Percentiles rank a stretch among this genome's conserved stretches.
phyloP scores from a whole-genome alignment of 2,329 filamentous ascomycete species.

The Fusarium haematococcum region DNA sequence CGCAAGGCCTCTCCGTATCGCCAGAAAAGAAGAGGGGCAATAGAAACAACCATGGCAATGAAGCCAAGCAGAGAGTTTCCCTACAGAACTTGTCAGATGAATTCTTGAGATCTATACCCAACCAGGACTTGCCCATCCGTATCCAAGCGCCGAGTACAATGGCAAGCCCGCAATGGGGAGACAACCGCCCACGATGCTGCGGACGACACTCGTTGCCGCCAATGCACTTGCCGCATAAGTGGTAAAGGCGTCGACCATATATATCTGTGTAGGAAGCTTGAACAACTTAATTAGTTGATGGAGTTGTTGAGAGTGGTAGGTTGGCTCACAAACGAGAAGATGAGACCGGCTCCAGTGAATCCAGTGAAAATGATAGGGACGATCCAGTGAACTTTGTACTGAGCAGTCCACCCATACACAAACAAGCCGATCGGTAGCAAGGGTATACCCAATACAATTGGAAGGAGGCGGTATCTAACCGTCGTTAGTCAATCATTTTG shows the following conservation, averaged over 20 bases:
- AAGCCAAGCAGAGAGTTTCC: slow-evolving; percentile 16
- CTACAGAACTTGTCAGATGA: background rate
- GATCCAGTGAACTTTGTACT: slow-evolving; percentile 21
- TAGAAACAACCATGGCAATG: slow-evolving; percentile 1
- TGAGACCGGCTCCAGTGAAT: slow-evolving; percentile 8
- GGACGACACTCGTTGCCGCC: slow-evolving; percentile 15
- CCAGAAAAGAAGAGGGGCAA: slow-evolving; percentile 15
- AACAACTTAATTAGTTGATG: background rate
- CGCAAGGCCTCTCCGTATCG: slow-evolving; percentile 7
- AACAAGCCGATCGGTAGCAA: background rate
- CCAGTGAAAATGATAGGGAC: slow-evolving; percentile 22
- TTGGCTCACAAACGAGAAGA: slow-evolving; percentile 16
- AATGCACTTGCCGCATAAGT: slow-evolving; percentile 18
- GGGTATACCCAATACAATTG: background rate
- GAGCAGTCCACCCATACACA: slow-evolving; percentile 10
- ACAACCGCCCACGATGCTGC: slow-evolving; percentile 13
- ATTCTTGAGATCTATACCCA: background rate
- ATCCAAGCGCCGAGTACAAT: slow-evolving; percentile 12
- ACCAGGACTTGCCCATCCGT: background rate
- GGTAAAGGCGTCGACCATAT: slow-evolving; percentile 18
- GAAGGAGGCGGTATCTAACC: slow-evolving; percentile 7
- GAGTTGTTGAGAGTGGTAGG: rapidly evolving
- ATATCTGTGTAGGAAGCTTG: slow-evolving; percentile 17
- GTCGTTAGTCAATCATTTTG: background rate
- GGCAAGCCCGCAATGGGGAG: slow-evolving; percentile 11